Evolutionary conservation across 78 protist genomes (phyloP).

Genomic region (Anaeramoeba flamelloides): DNA sequence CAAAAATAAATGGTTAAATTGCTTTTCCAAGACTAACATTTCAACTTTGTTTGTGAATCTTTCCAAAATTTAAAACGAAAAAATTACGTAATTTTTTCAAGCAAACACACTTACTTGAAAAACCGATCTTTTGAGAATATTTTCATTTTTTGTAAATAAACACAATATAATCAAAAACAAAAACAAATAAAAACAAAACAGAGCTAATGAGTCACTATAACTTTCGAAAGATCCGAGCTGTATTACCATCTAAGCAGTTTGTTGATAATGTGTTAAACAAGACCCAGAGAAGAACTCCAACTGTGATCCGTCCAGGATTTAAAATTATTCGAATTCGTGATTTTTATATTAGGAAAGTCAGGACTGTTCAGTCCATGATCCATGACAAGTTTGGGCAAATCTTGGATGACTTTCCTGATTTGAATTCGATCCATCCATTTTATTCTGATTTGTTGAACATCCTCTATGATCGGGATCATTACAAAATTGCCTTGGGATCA

Average conservation of each 20-base stretch:
- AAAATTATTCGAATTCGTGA: slow-evolving; percentile 45
- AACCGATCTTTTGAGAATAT: no score
- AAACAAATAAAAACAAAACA: no score
- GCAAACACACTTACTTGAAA: no score
- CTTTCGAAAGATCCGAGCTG: slow-evolving; percentile 73
- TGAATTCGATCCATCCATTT: slow-evolving; percentile 98
- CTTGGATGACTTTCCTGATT: slow-evolving; percentile 84
- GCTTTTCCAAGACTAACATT: no score
- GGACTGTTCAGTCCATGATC: slow-evolving; percentile 63
- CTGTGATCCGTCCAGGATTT: slow-evolving; percentile 81
- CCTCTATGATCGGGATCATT: slow-evolving; percentile 93
- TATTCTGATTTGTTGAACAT: slow-evolving; percentile 95
- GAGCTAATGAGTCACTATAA: no score
- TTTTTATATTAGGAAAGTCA: slow-evolving; percentile 92
- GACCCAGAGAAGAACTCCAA: slow-evolving; percentile 96
- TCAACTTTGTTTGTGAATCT: no score
- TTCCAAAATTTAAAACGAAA: no score
- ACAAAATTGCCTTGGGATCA: slow-evolving; percentile 97
- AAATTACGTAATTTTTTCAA: no score
- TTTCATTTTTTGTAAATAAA: no score
- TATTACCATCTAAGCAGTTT: slow-evolving; percentile 74
- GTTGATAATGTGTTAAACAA: slow-evolving; percentile 76
- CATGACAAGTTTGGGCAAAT: slow-evolving; percentile 77
- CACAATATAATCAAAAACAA: no score
- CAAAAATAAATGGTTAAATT: no score